Conservation (phyloP, 2,329 filamentous ascomycete genomes). For the Coccinonectria pachysandricola region DNA sequence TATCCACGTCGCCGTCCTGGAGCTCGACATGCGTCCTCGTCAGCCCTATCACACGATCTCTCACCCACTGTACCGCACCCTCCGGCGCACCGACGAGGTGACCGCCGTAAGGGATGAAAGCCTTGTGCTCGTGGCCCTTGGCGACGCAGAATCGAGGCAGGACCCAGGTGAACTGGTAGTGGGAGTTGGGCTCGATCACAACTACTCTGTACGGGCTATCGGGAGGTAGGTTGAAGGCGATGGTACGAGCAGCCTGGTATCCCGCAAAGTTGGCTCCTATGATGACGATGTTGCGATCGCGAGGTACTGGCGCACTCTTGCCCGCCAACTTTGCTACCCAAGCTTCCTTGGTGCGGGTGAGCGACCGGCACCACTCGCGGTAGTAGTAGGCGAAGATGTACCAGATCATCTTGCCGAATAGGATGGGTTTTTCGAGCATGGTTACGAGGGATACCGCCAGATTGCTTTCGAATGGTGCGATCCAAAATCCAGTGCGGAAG, state of each 20-base stretch:
- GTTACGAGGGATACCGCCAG: too few species aligned
- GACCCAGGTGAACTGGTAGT: conserved; percentile 52
- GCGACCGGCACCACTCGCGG: conserved; percentile 11
- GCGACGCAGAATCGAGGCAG: conserved; percentile 49
- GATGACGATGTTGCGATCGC: conserved; percentile 39
- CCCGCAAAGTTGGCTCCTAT: conserved; percentile 51
- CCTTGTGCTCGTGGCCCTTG: conserved; percentile 42
- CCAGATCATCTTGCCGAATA: conserved; percentile 20
- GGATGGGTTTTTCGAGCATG: conserved; percentile 20
- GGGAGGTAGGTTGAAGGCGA: conserved; percentile 38
- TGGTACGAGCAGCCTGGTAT: conserved; percentile 34
- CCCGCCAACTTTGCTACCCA: conserved; percentile 3
- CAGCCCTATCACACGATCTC: conserved; percentile 31
- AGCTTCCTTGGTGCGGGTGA: conserved; percentile 6
- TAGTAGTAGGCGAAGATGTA: conserved; percentile 17
- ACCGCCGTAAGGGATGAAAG: conserved; percentile 48
- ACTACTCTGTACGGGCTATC: conserved; percentile 39
- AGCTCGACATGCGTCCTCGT: conserved; percentile 29
- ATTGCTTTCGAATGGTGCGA: too few species aligned
- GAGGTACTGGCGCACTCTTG: conserved; percentile 5
- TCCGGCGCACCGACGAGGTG: conserved; percentile 26
- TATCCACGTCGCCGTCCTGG: conserved; percentile 27
- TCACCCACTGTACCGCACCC: conserved; percentile 29
- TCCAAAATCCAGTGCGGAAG: too few species aligned
- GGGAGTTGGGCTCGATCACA: conserved; percentile 48